Evolutionary conservation across 1,284 basidiomycete species (phyloP).

Genomic region (Hymenochaete sp.): DNA sequence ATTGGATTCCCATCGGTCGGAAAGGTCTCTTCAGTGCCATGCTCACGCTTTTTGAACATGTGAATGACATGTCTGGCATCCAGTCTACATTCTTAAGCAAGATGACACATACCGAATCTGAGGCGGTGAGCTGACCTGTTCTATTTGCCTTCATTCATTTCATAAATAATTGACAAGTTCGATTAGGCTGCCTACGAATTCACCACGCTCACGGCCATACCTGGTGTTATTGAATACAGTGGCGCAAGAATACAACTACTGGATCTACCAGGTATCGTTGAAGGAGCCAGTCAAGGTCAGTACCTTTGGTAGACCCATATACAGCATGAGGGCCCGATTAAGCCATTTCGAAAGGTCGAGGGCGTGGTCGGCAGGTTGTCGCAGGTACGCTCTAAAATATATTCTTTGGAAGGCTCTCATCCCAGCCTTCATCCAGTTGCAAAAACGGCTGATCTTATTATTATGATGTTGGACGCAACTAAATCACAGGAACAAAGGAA

Average conservation of each 20-base stretch:
- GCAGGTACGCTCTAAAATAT: conserved; percentile 43
- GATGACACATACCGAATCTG: conserved; percentile 84
- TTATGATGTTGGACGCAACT: conserved; percentile 94
- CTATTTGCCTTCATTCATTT: neutral
- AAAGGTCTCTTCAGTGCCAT: conserved; percentile 47
- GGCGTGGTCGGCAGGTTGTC: conserved; percentile 93
- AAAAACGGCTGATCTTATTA: conserved; percentile 93
- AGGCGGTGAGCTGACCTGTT: no score
- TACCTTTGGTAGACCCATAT: neutral
- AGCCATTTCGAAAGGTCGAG: conserved; percentile 48
- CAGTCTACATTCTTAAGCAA: conserved; percentile 89
- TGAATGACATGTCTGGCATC: conserved; percentile 16
- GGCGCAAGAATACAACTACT: conserved; percentile 90
- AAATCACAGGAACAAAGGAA: conserved; percentile 90
- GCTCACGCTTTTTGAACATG: conserved; percentile 14
- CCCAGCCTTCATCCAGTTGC: conserved; percentile 44
- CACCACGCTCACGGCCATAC: conserved; percentile 82
- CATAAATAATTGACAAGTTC: neutral
- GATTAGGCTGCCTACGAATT: neutral
- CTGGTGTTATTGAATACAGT: conserved; percentile 89
- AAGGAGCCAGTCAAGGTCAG: conserved; percentile 82
- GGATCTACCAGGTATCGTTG: conserved; percentile 96
- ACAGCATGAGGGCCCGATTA: neutral
- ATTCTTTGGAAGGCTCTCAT: neutral
- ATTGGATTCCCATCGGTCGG: conserved; percentile 95